phyloP scores from a whole-genome alignment of 768 basidiomycete genomes.

The Hebeloma cylindrosporum region DNA sequence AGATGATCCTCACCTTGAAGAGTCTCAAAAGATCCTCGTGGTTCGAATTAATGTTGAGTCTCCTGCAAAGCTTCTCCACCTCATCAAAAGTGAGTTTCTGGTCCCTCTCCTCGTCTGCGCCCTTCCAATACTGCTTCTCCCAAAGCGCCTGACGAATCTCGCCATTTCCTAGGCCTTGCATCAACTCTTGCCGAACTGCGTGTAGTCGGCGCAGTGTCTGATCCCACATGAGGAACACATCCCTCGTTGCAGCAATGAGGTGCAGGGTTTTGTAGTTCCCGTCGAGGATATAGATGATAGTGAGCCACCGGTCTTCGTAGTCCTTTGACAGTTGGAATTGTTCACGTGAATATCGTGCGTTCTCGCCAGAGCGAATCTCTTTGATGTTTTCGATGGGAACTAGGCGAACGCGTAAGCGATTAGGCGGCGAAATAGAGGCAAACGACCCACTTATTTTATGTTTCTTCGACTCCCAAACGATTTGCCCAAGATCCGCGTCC shows the following conservation, averaged over 20 bases:
- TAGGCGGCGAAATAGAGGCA: conserved; percentile 29
- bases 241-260: conserved; percentile 67
- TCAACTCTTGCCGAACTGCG: conserved; percentile 69
- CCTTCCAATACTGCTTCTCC: conserved; percentile 86
- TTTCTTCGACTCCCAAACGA: conserved; percentile 76
- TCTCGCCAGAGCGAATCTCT: conserved; percentile 78
- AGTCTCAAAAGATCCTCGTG: conserved; percentile 56
- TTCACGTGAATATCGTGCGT: conserved; percentile 73
- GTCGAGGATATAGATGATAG: conserved; percentile 80
- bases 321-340: conserved; percentile 69
- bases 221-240: conserved; percentile 55
- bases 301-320: conserved; percentile 80
- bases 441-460: conserved; percentile 57
- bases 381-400: conserved; percentile 89
- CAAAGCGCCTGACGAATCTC: conserved; percentile 74
- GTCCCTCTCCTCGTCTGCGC: conserved; percentile 60
- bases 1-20: conserved; percentile 59
- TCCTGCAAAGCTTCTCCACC: conserved; percentile 67
- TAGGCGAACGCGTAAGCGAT: conserved; percentile 28
- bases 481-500: conserved; percentile 79
- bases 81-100: conserved; percentile 71
- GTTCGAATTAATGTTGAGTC: conserved; percentile 68
- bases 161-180: conserved; percentile 68
- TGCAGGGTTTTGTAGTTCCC: conserved; percentile 85
- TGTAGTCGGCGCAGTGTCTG: conserved; percentile 66